Evolutionary conservation across 306 rosid genomes (phyloP).

Genomic region (Elaeagnus macrophylla): DNA sequence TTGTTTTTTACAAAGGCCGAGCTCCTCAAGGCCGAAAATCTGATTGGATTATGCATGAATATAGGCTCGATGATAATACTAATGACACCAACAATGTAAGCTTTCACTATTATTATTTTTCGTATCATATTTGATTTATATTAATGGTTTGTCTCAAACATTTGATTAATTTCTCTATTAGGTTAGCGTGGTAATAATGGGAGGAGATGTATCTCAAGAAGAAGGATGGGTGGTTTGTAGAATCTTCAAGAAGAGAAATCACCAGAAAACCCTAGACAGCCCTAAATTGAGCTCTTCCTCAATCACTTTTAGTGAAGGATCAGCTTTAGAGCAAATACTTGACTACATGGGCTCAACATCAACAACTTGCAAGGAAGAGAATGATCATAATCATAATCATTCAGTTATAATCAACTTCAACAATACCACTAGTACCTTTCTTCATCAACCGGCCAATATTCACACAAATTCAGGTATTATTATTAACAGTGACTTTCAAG

Average conservation of each 20-base stretch:
- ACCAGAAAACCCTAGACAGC: constrained; percentile 60
- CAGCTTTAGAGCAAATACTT: constrained; percentile 64
- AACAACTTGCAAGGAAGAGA: constrained; percentile 57
- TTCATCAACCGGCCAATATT: constrained; percentile 22
- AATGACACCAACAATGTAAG: constrained; percentile 39
- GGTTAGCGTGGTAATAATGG: not conserved
- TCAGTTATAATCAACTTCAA: constrained; percentile 3
- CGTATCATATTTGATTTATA: no score
- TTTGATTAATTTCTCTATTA: not conserved
- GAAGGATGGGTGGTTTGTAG: constrained; percentile 98
- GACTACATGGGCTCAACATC: constrained; percentile 42
- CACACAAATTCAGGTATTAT: not conserved
- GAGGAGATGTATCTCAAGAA: constrained; percentile 53
- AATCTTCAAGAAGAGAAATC: constrained; percentile 85
- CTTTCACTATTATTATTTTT: not conserved
- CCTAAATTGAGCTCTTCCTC: constrained; percentile 19
- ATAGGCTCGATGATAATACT: constrained; percentile 63
- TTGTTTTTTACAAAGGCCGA: constrained; percentile 87
- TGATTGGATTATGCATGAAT: constrained; percentile 98
- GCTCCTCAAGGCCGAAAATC: constrained; percentile 95
- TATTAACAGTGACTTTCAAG: constrained; percentile 15
- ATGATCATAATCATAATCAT: constrained; percentile 10
- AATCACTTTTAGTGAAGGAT: constrained; percentile 38
- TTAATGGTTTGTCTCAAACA: no score
- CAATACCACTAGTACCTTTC: constrained; percentile 11